These are phyloP conservation scores for Nemania diffusa DNA, from an alignment of 2,329 filamentous ascomycete genomes.

Conservation along the genomic window DNA sequence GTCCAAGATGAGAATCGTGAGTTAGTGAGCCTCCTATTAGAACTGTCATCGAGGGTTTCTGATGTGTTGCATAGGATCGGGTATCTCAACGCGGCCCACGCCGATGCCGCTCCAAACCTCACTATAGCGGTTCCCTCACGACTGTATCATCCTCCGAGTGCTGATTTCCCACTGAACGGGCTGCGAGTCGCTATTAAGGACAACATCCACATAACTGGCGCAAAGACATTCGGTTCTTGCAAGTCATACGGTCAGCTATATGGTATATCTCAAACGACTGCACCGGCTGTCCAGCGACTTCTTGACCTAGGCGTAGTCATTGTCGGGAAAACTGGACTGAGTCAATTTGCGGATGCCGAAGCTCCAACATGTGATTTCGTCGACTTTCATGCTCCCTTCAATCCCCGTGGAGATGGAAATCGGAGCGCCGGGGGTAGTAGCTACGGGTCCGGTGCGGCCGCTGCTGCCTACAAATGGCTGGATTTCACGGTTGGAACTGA, in stretches of 20 bases:
- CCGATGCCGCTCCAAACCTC: slow-evolving; percentile 5
- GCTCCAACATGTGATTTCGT: slow-evolving; percentile 61
- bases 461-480: slow-evolving; percentile 10
- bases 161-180: slow-evolving; percentile 67
- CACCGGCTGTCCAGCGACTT: slow-evolving; percentile 54
- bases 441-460: not conserved
- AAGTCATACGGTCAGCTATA: slow-evolving; percentile 67
- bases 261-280: slow-evolving; percentile 58
- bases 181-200: slow-evolving; percentile 72
- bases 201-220: slow-evolving; percentile 67
- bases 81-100: not conserved
- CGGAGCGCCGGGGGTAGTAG: not conserved
- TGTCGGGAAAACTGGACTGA: slow-evolving; percentile 59
- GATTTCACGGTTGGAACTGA: slow-evolving; percentile 1
- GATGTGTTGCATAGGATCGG: not conserved
- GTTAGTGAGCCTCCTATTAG: not conserved
- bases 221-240: slow-evolving; percentile 66
- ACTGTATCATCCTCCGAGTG: slow-evolving; percentile 65
- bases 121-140: slow-evolving; percentile 64
- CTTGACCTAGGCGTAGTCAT: slow-evolving; percentile 62
- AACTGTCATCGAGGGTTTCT: not conserved
- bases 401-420: slow-evolving; percentile 42
- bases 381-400: slow-evolving; percentile 56
- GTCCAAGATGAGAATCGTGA: not conserved
- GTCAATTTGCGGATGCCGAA: slow-evolving; percentile 58